Base-by-base conservation (phyloP, 148 eudicot species). In the Rhododendron williamsianum region DNA sequence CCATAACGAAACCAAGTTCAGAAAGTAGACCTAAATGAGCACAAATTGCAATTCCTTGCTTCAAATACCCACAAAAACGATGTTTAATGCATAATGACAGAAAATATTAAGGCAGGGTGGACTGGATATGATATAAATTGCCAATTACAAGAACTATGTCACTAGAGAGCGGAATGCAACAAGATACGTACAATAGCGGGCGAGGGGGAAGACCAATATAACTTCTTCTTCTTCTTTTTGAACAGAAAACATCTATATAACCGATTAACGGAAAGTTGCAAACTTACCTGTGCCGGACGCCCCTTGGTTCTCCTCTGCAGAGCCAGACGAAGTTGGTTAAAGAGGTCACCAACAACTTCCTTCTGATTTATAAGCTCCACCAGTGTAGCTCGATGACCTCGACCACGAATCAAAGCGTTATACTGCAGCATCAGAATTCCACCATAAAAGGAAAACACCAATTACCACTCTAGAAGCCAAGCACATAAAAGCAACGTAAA, bases 271-370 rank as follows among this genome's bases (percentile, higher is more conserved):
- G 25, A 12, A 33, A 45, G 36, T 6, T n/a, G 36, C 43, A 80
- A 81, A 82, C 45, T 85, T 91, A 96, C 99, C 91, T 96, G 99
- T 89, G 99, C 99, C 82, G 99, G 97, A 67, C 99, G 96, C 45
- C 90, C 93, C 76, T 90, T 89, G 82, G 83, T 92, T 89, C 98
- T 92, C 91, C 99, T 92, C 82, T 96, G 99, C 76, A 95, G 89
- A 84, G 98, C 98, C 81, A 96, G 95, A 30, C 99, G 99, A 45
- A 96, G 98, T 91, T 96, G 99, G 90, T 96, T 96, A 86, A 96
- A 96, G 83, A 95, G 92, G 92, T 95, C 99, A 38, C 99, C 99
- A 27, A 96, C 91, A 83, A 96, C 93, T 88, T 96, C 99, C 86
- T 96, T 96, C 90, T 95, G 98, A 90, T 94, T 95, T 83, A 96